Evolutionary conservation across 2,329 filamentous ascomycete genomes (phyloP).

Genomic region (Fusarium odoratissimum): DNA sequence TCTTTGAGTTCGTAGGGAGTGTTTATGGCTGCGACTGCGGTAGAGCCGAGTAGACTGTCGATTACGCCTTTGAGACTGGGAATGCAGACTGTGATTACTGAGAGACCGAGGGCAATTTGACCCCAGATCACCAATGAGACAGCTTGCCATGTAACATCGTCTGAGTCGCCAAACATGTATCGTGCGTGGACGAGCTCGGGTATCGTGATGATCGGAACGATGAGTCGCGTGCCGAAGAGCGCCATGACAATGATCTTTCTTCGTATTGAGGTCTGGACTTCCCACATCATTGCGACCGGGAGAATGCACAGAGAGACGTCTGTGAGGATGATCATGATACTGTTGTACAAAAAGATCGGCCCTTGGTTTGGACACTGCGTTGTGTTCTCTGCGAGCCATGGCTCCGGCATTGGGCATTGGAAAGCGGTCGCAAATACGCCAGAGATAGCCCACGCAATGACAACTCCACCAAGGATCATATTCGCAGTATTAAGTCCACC

Average conservation of each 20-base stretch:
- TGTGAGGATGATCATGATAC: conserved; percentile 30
- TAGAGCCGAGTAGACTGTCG: conserved; percentile 37
- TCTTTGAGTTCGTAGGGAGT: conserved; percentile 38
- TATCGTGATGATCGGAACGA: conserved; percentile 38
- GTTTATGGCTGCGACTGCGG: conserved; percentile 32
- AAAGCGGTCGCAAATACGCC: conserved; percentile 32
- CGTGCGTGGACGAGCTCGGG: conserved; percentile 24
- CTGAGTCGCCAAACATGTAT: conserved; percentile 27
- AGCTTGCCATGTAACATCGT: conserved; percentile 30
- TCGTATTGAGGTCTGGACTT: conserved; percentile 34
- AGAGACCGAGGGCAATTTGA: conserved; percentile 34
- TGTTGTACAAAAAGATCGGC: conserved; percentile 30
- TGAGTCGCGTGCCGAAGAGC: conserved; percentile 36
- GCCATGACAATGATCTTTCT: conserved; percentile 36
- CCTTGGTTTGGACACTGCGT: conserved; percentile 27
- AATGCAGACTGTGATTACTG: conserved; percentile 40
- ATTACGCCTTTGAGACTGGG: conserved; percentile 41
- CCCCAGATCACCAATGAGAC: conserved; percentile 37
- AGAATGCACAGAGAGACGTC: conserved; percentile 31
- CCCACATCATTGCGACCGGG: conserved; percentile 43
- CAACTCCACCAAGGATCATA: conserved; percentile 9
- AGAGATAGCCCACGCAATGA: conserved; percentile 20
- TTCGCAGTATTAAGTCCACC: conserved; percentile 33
- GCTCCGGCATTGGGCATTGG: conserved; percentile 31
- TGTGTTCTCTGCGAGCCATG: conserved; percentile 21